These are phyloP conservation scores for Spinellus fusiger DNA, from an alignment of 192 early-diverging fungal genomes.

Conservation along the genomic window DNA sequence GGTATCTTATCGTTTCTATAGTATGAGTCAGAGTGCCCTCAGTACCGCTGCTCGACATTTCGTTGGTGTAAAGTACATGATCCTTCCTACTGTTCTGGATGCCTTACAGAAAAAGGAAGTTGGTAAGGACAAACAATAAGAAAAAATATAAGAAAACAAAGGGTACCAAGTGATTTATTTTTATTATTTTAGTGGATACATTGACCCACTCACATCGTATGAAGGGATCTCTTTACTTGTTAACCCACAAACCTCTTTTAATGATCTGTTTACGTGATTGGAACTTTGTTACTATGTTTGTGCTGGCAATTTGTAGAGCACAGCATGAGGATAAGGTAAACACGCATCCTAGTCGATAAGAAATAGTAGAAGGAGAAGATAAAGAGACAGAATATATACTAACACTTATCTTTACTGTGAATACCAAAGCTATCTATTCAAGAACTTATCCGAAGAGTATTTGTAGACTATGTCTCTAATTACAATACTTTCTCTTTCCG, in stretches of 20 bases:
- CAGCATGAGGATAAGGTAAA: constrained; percentile 67
- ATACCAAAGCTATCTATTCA: constrained; percentile 61
- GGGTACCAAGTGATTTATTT: neutral
- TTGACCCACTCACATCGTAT: constrained; percentile 40
- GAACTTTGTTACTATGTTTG: constrained; percentile 49
- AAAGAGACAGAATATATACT: too few relatives aligned
- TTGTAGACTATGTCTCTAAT: constrained; percentile 51
- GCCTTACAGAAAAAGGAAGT: constrained; percentile 31
- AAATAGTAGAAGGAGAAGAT: neutral
- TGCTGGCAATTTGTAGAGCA: constrained; percentile 43
- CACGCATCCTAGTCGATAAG: neutral
- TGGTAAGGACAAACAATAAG: constrained; percentile 1
- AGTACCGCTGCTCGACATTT: constrained; percentile 41
- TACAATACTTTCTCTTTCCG: constrained; percentile 45
- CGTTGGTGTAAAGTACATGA: constrained; percentile 42
- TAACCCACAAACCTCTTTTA: constrained; percentile 46
- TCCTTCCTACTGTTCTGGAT: constrained; percentile 44
- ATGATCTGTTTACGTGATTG: constrained; percentile 50
- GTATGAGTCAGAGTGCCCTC: constrained; percentile 44
- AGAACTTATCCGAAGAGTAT: constrained; percentile 55
- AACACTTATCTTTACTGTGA: constrained; percentile 11
- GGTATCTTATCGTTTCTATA: neutral
- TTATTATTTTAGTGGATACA: constrained; percentile 21
- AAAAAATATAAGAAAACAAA: neutral
- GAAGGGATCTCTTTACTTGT: constrained; percentile 67